A percentile compares a stretch with the other conserved stretches of the same genome.
Evolutionary conservation across 495 filamentous ascomycete species (phyloP).

Genomic region (Hypomontagnella monticulosa): DNA sequence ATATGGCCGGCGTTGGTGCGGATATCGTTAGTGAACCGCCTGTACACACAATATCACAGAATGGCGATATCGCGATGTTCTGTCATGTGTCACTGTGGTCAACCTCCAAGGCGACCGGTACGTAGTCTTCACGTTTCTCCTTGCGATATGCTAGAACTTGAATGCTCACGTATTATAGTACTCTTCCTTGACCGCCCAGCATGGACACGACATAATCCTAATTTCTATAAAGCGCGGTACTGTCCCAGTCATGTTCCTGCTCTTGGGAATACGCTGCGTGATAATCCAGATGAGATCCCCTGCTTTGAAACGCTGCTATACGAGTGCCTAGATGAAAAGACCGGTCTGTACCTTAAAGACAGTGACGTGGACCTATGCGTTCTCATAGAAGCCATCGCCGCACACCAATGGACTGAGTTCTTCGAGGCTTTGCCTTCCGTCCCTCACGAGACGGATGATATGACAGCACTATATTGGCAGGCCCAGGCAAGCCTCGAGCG

Average conservation of each 20-base stretch:
- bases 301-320: conserved; percentile 42
- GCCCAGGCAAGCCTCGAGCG: conserved; percentile 47
- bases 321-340: conserved; percentile 22
- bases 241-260: no score
- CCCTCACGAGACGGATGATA: background rate
- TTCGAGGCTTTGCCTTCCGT: conserved; percentile 37
- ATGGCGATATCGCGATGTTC: conserved; percentile 37
- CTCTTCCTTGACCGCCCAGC: conserved; percentile 45
- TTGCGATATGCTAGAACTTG: background rate
- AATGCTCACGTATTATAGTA: conserved; percentile 26
- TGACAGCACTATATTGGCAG: conserved; percentile 40
- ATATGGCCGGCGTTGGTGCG: background rate
- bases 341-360: no score
- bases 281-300: conserved; percentile 8
- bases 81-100: conserved; percentile 49
- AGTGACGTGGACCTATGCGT: conserved; percentile 14
- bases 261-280: no score
- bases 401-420: conserved; percentile 49
- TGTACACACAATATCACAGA: conserved; percentile 15
- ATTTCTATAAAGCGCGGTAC: conserved; percentile 22
- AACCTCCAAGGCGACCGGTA: conserved; percentile 23
- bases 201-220: conserved; percentile 28
- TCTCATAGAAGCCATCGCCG: conserved; percentile 41
- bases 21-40: conserved; percentile 26
- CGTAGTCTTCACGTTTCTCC: background rate